Evolutionary conservation across 2,329 filamentous ascomycete genomes (phyloP), one percentile per base, ranked within the genome.

Genomic region (Fusarium abutilonis): DNA sequence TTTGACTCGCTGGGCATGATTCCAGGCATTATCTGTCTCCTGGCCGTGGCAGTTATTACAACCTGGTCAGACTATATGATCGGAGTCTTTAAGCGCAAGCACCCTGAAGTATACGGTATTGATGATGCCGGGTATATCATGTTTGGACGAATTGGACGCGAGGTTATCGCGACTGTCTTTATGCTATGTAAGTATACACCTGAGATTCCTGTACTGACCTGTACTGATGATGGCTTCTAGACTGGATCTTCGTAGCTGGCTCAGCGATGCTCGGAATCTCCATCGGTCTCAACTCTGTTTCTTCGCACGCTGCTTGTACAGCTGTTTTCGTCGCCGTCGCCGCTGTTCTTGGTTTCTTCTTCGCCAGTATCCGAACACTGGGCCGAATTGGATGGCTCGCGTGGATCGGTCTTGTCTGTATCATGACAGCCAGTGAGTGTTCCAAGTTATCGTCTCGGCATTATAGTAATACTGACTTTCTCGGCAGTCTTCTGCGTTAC

Each of bases 101-200:
- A 85, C 62, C 78, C 76, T 1, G 76, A 80, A 17, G 79, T 84
- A 1, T 84, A 85, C 63, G 77, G 80, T 28, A 82, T 85, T 50
- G 82, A 83, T 45, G 83, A 85, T 61, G 82, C 79, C 0, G 82
- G 81, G 15, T 63, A 64, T 4, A 70, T 83, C 34, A 74, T 85
- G n/a, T 81, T 83, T 59, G 82, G 83, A 13, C 74, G 72, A 2
- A 51, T 77, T 6, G 81, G 82, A 1, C 75, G 78, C 4, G 78
- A 79, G 45, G 46, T 80, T 23, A 74, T 83, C 19, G 77, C 73
- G 4, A 60, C 63, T 26, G 62, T 70, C 3, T 74, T 76, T 48
- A 68, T 72, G 67, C 50, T 82, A 49, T 74, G 76, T 79, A 42
- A n/a, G 59, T 11, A 3, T 21, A 21, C 6, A 7, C 4, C n/a